Percentiles rank a stretch among this genome's conserved stretches.
Conservation (phyloP, 2,329 filamentous ascomycete species). For the Zasmidium citrigriseum region DNA sequence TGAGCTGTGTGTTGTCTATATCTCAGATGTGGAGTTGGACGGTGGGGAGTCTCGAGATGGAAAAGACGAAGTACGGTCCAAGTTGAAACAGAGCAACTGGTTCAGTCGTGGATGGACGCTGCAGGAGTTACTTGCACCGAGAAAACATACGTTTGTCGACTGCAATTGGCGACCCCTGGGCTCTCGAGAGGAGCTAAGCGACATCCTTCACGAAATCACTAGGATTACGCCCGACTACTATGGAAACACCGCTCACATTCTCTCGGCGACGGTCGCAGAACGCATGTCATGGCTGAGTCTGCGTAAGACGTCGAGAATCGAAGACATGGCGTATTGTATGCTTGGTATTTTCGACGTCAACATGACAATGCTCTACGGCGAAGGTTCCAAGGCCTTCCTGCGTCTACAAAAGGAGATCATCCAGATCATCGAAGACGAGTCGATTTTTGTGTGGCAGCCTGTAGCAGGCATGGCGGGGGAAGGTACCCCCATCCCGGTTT, state of each 20-base stretch:
- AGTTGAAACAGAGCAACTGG: not conserved
- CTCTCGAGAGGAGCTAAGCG: not conserved
- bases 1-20: constrained; percentile 4
- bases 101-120: constrained; percentile 4
- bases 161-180: constrained; percentile 10
- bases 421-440: not conserved
- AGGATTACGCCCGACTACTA: not conserved
- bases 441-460: not conserved
- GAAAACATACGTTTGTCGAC: not conserved
- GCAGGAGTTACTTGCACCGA: constrained; percentile 6
- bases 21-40: not conserved
- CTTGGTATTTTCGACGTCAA: constrained; percentile 47
- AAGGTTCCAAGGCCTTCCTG: not conserved
- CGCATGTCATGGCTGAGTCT: constrained; percentile 10
- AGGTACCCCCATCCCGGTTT: too few relatives aligned
- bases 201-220: not conserved
- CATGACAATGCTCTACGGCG: constrained; percentile 32
- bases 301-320: constrained; percentile 19
- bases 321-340: constrained; percentile 49
- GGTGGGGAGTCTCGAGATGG: too few relatives aligned
- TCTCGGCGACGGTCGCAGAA: not conserved
- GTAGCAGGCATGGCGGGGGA: too few relatives aligned
- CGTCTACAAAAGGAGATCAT: constrained; percentile 1
- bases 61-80: not conserved
- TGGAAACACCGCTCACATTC: not conserved